Base-by-base conservation (phyloP, 805 yeast species). In the Saccharomyces jurei region DNA sequence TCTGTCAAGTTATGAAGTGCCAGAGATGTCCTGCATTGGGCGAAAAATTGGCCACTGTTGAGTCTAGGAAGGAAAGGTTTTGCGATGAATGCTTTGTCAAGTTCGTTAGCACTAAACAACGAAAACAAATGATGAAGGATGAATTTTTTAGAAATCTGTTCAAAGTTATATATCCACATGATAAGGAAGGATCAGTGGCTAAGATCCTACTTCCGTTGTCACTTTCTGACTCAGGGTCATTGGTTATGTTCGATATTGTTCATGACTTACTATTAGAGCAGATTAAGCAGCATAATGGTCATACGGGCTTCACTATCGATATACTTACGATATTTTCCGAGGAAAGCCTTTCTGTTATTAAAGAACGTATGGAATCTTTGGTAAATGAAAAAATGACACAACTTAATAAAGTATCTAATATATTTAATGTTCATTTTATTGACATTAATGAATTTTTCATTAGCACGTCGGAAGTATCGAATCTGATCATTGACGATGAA, bases 71-170 rank as follows among this genome's bases (percentile, higher is more conserved):
- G 53, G 72, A 69, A 51, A 46, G 54, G 1, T 70, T 70, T 50
- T 69, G 72, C 53, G 51, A 58, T 29, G 61, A 50, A 1, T 91
- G 98, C 68, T 92, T 89, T 61, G 65, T 79, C 22, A 77, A 83
- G 56, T 91, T 89, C 65, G 75, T 91, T 41, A 77, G 85, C 54
- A 84, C 88, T 26, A 91, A 91, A 67, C 90, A 88, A 69, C 76
- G 96, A 57, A 87, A 86, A 63, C 86, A 79, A 63, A 82, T 92
- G 89, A 76, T 73, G 66, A 59, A 64, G 6, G 80, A 78, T 58
- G 90, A 87, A 13, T 80, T 77, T 53, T 90, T 79, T 71, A 87
- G 88, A 64, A 91, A 87, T 25, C 79, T 83, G 62, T 89, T 78
- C 55, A 71, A 70, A 74, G 71, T 70, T 0, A 52, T 64, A 31